phyloP scores from a whole-genome alignment of 2,329 filamentous ascomycete species.

The Fusarium odoratissimum region DNA sequence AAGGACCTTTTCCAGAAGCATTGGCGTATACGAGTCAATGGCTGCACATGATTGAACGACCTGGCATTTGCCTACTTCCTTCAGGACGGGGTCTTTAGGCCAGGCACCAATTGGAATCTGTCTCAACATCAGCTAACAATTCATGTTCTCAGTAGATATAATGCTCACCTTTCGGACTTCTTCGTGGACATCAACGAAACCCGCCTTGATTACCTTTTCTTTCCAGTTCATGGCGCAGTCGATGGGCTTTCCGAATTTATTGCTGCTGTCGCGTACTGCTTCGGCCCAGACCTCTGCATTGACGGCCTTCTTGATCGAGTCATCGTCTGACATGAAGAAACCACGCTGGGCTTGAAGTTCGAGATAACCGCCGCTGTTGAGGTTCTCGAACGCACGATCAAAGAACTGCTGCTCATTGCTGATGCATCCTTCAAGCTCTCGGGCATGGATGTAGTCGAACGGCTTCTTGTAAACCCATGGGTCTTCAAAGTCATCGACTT shows the following conservation, averaged over 20 bases:
- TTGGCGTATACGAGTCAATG: constrained; percentile 33
- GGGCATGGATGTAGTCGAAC: constrained; percentile 34
- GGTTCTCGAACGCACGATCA: constrained; percentile 9
- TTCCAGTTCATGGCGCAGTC: constrained; percentile 24
- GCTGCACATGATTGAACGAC: constrained; percentile 29
- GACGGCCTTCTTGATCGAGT: constrained; percentile 22
- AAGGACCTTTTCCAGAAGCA: constrained; percentile 28
- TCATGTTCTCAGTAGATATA: fast-evolving
- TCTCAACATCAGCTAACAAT: background rate
- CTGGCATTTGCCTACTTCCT: constrained; percentile 29
- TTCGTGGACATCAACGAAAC: constrained; percentile 24
- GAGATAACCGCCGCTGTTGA: constrained; percentile 24
- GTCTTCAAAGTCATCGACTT: constrained; percentile 32
- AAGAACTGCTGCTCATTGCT: constrained; percentile 28
- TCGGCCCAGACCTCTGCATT: constrained; percentile 24
- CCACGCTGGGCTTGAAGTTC: constrained; percentile 22
- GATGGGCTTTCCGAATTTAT: constrained; percentile 29
- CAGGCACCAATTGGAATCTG: constrained; percentile 29
- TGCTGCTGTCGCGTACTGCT: constrained; percentile 16
- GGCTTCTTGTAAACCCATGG: constrained; percentile 29
- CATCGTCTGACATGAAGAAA: constrained; percentile 29
- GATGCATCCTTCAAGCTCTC: constrained; percentile 35
- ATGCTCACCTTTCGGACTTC: constrained; percentile 2
- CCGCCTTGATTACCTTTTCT: constrained; percentile 15
- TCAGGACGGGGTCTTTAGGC: constrained; percentile 23